phyloP scores from a whole-genome alignment of 2,329 filamentous ascomycete species.

The Paecilomyces sp. region DNA sequence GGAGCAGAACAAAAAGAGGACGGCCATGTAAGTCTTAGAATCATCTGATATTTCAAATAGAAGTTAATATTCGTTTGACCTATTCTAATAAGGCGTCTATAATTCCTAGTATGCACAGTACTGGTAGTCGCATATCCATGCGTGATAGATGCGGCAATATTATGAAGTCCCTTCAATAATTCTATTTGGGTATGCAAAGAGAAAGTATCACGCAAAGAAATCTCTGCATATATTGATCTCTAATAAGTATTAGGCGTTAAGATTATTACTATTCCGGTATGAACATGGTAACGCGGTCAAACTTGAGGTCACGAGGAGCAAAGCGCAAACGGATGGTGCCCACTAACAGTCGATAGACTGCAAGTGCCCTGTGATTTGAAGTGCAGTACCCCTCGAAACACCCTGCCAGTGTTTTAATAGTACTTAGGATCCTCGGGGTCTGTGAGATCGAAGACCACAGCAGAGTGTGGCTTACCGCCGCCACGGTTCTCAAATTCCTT shows the following conservation, averaged over 20 bases:
- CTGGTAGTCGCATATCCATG: background rate
- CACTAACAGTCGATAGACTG: background rate
- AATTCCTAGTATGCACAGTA: background rate
- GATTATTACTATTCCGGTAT: background rate
- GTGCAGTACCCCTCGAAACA: background rate
- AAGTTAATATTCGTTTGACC: background rate
- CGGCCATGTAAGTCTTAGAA: background rate
- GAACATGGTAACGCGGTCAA: background rate
- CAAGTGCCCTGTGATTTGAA: background rate
- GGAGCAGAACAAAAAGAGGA: constrained; percentile 5
- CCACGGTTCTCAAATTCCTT: constrained; percentile 48
- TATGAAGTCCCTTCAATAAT: background rate
- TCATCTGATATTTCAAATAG: background rate
- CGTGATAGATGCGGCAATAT: background rate
- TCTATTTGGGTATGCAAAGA: background rate
- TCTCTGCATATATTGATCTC: background rate
- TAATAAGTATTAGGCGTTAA: background rate
- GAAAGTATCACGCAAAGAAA: background rate
- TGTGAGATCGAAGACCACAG: constrained; percentile 49
- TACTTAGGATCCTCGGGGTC: constrained; percentile 44
- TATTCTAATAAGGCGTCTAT: background rate
- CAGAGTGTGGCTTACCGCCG: constrained; percentile 52
- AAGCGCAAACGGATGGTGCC: background rate
- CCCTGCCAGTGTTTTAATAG: constrained; percentile 10
- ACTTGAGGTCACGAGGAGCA: background rate